phyloP scores from a whole-genome alignment of 495 filamentous ascomycete genomes.

The Hypoxylon fragiforme region DNA sequence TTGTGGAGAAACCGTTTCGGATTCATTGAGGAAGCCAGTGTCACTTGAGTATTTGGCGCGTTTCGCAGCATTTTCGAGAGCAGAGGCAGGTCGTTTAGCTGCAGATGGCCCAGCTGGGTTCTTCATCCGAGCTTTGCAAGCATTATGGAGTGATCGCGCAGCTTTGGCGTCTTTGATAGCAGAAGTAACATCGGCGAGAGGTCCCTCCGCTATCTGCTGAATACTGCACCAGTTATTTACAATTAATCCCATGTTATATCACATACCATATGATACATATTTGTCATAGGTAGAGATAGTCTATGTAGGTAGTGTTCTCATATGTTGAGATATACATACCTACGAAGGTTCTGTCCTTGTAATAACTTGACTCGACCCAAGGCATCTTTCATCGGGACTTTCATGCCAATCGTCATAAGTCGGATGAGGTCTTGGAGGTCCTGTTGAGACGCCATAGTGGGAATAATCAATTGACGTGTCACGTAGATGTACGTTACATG shows the following conservation, averaged over 20 bases:
- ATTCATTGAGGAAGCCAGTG: constrained; percentile 37
- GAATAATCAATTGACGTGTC: too few relatives aligned
- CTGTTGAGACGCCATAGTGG: constrained; percentile 54
- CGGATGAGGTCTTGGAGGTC: constrained; percentile 74
- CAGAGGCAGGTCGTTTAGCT: constrained; percentile 43
- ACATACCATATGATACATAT: background rate
- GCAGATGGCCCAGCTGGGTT: constrained; percentile 33
- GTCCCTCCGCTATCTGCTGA: constrained; percentile 62
- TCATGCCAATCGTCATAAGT: constrained; percentile 73
- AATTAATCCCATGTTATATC: background rate
- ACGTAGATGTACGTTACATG: too few relatives aligned
- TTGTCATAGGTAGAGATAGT: too few relatives aligned
- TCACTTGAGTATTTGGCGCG: constrained; percentile 42
- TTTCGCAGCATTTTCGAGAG: constrained; percentile 43
- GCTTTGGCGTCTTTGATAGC: constrained; percentile 72
- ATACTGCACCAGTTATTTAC: constrained; percentile 48
- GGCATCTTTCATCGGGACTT: constrained; percentile 69
- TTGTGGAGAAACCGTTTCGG: constrained; percentile 55
- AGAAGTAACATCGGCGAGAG: constrained; percentile 55
- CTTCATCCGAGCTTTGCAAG: constrained; percentile 65
- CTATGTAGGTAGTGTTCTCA: too few relatives aligned
- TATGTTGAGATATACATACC: too few relatives aligned
- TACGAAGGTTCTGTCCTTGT: constrained; percentile 63
- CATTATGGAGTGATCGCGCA: constrained; percentile 68
- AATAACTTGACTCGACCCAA: constrained; percentile 70